Conservation (phyloP, 108 stramenopile species). For the Pseudonitzschia delicatissima region DNA sequence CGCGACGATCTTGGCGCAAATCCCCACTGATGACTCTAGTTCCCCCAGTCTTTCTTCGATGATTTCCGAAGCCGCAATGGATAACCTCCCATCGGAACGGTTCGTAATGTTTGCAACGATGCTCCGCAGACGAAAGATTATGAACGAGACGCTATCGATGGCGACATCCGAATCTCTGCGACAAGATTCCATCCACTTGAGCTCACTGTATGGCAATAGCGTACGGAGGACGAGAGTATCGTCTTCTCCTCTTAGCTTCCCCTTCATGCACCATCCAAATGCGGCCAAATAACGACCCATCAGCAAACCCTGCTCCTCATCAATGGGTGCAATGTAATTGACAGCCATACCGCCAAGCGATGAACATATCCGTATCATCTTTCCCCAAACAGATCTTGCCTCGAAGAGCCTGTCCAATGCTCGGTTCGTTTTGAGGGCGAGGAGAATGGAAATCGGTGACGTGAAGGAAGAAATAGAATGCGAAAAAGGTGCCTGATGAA, state of each 20-base stretch:
- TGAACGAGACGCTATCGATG: constrained; percentile 17
- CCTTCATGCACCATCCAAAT: constrained; percentile 37
- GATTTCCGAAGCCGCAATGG: constrained; percentile 11
- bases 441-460: constrained; percentile 34
- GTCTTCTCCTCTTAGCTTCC: constrained; percentile 28
- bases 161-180: background rate
- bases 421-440: constrained; percentile 39
- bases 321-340: constrained; percentile 23
- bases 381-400: constrained; percentile 24
- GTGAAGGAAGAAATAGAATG: constrained; percentile 22
- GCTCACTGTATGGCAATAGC: constrained; percentile 27
- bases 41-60: constrained; percentile 31
- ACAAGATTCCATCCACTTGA: constrained; percentile 22
- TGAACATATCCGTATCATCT: constrained; percentile 8
- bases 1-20: constrained; percentile 29
- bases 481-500: constrained; percentile 13
- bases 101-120: constrained; percentile 13
- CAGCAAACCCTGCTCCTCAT: constrained; percentile 19
- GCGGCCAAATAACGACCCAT: constrained; percentile 33
- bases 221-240: constrained; percentile 21
- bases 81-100: constrained; percentile 4
- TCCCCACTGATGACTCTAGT: constrained; percentile 29
- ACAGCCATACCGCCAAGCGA: constrained; percentile 17
- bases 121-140: constrained; percentile 23
- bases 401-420: constrained; percentile 33